Evolutionary conservation across 371 early-diverging fungal species (phyloP).

Genomic region (Mortierella sp.): DNA sequence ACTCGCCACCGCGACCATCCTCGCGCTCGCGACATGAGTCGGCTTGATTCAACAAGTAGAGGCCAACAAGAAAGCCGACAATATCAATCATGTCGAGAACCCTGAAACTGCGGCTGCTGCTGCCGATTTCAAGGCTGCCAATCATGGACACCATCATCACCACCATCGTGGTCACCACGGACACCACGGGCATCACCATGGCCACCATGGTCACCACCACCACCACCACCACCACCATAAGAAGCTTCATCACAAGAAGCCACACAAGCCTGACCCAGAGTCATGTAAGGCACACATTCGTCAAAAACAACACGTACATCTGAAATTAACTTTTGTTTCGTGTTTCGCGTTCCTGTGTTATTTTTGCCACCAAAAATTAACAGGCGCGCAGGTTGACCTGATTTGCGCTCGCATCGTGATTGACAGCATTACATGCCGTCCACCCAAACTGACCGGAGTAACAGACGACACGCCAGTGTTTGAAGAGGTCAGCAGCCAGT

Average conservation of each 20-base stretch:
- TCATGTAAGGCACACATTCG: not conserved
- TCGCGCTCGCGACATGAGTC: constrained; percentile 21
- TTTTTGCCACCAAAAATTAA: not conserved
- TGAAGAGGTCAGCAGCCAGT: not conserved
- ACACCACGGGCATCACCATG: not conserved
- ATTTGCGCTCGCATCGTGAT: constrained; percentile 18
- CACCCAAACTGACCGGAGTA: not conserved
- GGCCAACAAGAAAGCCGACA: not conserved
- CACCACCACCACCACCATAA: not conserved
- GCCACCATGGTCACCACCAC: not conserved
- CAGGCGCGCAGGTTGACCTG: constrained; percentile 19
- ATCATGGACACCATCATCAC: not conserved
- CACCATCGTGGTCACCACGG: too few species aligned
- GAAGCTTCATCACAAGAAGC: not conserved
- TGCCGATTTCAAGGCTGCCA: not conserved
- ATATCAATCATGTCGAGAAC: not conserved
- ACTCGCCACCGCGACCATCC: constrained; percentile 4
- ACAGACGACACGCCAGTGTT: not conserved
- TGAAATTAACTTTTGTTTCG: not conserved
- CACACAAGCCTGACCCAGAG: not conserved
- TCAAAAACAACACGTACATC: too few species aligned
- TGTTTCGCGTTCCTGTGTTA: not conserved
- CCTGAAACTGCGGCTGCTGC: not conserved
- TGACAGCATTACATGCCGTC: constrained; percentile 19
- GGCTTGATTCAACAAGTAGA: not conserved